A percentile compares a stretch with the other conserved stretches of the same genome.
Conservation (phyloP, 2,329 filamentous ascomycete species). For the Arthrobotrys sphaeroides region DNA sequence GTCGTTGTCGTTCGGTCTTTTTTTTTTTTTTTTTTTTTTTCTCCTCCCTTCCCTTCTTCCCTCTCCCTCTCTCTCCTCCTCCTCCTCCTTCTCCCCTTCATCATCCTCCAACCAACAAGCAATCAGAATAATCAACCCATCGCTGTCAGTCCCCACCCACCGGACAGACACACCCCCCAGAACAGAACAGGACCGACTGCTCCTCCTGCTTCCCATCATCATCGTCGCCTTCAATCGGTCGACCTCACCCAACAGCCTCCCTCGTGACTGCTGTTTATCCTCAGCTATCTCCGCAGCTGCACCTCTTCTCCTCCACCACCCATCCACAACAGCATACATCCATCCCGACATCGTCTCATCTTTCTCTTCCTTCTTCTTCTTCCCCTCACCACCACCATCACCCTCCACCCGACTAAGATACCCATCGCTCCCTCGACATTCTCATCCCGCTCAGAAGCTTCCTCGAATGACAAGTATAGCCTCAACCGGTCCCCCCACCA, state of each 20-base stretch:
- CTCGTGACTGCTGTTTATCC: no score
- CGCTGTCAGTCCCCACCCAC: no score
- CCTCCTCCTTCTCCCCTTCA: neutral
- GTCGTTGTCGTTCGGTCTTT: no score
- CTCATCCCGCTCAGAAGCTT: neutral
- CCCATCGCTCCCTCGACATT: slow-evolving; percentile 6
- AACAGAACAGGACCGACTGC: no score
- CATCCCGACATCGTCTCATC: no score
- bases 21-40: neutral
- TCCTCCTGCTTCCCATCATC: no score
- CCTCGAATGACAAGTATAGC: slow-evolving; percentile 54
- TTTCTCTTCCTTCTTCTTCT: neutral
- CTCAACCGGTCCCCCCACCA: slow-evolving; percentile 46
- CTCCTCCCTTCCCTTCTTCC: neutral
- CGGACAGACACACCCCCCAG: no score
- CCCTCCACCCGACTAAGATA: neutral
- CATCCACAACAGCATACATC: no score
- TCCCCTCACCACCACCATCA: neutral
- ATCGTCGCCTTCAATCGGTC: neutral
- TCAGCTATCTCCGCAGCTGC: no score
- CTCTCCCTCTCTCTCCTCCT: neutral
- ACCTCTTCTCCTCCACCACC: no score
- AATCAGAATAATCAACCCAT: no score
- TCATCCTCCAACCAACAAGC: neutral
- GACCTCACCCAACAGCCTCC: no score